phyloP scores from a whole-genome alignment of 352 stramenopile genomes.

The Globisporangium viniferum region DNA sequence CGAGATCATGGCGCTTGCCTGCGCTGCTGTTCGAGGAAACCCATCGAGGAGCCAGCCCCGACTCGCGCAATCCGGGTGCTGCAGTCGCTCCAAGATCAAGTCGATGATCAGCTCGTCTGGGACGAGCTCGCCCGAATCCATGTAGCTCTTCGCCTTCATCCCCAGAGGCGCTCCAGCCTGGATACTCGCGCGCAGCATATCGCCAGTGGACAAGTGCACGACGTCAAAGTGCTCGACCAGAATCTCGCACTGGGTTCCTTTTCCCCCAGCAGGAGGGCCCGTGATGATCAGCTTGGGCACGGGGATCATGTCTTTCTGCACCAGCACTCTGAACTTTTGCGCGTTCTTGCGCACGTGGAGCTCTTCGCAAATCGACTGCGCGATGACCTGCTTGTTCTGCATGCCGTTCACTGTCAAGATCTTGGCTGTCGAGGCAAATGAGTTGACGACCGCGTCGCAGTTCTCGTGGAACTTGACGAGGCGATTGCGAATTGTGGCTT shows the following conservation, averaged over 20 bases:
- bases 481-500: conserved; percentile 88
- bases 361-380: conserved; percentile 32
- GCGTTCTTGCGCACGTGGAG: conserved; percentile 35
- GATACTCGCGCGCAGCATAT: conserved; percentile 90
- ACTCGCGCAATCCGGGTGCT: conserved; percentile 69
- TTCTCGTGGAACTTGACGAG: conserved; percentile 87
- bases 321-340: conserved; percentile 38
- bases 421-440: conserved; percentile 30
- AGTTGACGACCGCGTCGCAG: conserved; percentile 44
- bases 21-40: conserved; percentile 87
- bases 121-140: conserved; percentile 44
- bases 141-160: conserved; percentile 33
- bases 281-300: conserved; percentile 77
- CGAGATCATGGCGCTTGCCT: conserved; percentile 74
- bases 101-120: conserved; percentile 50
- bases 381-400: conserved; percentile 41
- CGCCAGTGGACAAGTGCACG: conserved; percentile 91
- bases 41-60: conserved; percentile 91
- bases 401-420: conserved; percentile 45
- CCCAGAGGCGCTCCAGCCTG: conserved; percentile 34
- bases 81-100: conserved; percentile 62
- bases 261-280: conserved; percentile 90
- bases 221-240: conserved; percentile 87
- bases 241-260: conserved; percentile 94
- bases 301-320: conserved; percentile 17